Evolutionary conservation across 2,329 filamentous ascomycete genomes (phyloP), one percentile per base, ranked within the genome.

Genomic region (Pseudovirgaria hyperparasitica): DNA sequence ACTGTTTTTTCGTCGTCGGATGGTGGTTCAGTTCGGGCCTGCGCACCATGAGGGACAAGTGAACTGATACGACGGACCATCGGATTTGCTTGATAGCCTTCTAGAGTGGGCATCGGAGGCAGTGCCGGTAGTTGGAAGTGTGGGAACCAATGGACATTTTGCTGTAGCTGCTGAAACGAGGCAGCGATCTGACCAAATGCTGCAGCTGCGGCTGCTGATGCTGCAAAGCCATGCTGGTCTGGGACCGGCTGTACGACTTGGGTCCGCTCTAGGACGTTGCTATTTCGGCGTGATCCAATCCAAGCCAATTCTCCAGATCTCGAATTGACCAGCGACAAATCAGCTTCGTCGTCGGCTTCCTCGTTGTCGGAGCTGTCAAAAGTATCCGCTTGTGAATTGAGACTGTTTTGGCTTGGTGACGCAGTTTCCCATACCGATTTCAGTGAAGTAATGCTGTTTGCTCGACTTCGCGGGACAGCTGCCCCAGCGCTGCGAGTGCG

Each of bases 151-250:
- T 70, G 64, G 59, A 82, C 67, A 23, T 65, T 72, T 46, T 82
- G 75, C 45, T 85, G 82, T 42, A 86, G 66, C 32, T 85, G 75
- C 30, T 86, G 76, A 25, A 86, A 65, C 43, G 85, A 80, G 11
- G 75, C 67, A 15, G 75, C 65, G 12, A 87, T 55, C 31, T 86
- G 78, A 29, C 85, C 78, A 41, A 20, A 11, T 9, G 11, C 19
- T n/a, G n/a, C n/a, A n/a, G n/a, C n/a, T n/a, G n/a, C n/a, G n/a
- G n/a, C n/a, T n/a, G n/a, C n/a, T n/a, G n/a, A n/a, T n/a, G n/a
- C n/a, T n/a, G n/a, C n/a, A n/a, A n/a, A n/a, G n/a, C n/a, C n/a
- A n/a, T n/a, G n/a, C n/a, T n/a, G n/a, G n/a, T n/a, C n/a, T n/a
- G n/a, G n/a, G n/a, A n/a, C n/a, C n/a, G n/a, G n/a, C n/a, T n/a